Conservation (phyloP, 1,284 basidiomycete genomes). For the Microbotryum violaceum region DNA sequence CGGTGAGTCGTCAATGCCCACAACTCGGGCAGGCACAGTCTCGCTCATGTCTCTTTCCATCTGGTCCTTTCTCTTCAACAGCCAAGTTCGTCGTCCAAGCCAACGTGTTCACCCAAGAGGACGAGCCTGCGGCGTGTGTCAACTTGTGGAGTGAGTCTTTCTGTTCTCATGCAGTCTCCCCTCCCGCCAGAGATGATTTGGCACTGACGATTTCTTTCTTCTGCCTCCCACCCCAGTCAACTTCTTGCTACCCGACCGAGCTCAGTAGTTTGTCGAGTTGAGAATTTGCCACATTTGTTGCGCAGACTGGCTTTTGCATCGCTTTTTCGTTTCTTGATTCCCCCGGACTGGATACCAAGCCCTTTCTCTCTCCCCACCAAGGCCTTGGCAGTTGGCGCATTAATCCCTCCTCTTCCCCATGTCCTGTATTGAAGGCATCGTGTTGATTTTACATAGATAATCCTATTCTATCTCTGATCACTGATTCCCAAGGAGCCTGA, state of each 20-base stretch:
- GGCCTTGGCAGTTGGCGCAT: neutral
- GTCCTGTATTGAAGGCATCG: neutral
- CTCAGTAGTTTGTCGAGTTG: neutral
- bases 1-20: constrained; percentile 49
- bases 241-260: constrained; percentile 40
- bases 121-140: constrained; percentile 72
- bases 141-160: constrained; percentile 47
- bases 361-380: neutral
- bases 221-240: constrained; percentile 45
- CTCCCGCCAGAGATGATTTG: neutral
- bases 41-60: constrained; percentile 8
- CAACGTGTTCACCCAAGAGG: constrained; percentile 64
- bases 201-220: neutral
- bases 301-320: neutral
- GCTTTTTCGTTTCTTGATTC: neutral
- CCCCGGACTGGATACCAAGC: neutral
- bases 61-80: constrained; percentile 37
- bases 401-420: neutral
- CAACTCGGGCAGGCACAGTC: neutral
- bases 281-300: neutral
- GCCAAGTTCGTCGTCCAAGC: constrained; percentile 79
- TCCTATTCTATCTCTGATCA: neutral
- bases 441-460: constrained; percentile 1
- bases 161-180: neutral
- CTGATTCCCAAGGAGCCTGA: neutral